Percentiles rank a stretch among this genome's conserved stretches.
These are phyloP conservation scores for Scenedesmus sp. DNA, from an alignment of 163 green algal genomes.

Conservation along the genomic window DNA sequence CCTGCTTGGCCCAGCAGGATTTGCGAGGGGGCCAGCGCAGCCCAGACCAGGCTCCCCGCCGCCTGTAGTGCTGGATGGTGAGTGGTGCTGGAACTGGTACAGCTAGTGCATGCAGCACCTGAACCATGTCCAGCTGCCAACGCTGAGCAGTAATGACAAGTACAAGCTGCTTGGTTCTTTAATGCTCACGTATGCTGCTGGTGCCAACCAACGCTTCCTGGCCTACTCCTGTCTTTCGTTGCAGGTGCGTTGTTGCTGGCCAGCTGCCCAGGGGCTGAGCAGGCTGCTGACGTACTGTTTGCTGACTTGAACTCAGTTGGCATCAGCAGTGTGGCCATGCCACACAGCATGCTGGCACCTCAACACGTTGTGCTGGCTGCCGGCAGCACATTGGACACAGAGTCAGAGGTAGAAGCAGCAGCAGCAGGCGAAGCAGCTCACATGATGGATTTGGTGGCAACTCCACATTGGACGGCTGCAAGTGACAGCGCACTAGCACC, in stretches of 20 bases:
- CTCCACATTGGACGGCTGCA: background rate
- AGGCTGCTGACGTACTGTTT: constrained; percentile 3
- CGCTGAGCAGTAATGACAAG: background rate
- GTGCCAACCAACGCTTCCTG: background rate
- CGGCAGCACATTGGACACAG: no score
- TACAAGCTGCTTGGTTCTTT: background rate
- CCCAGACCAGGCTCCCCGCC: background rate
- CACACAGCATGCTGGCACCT: background rate
- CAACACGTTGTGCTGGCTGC: background rate
- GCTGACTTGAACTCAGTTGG: constrained; percentile 17
- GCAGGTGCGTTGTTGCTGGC: constrained; percentile 31
- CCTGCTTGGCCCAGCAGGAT: constrained; percentile 12
- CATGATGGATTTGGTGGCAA: background rate
- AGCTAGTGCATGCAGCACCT: background rate
- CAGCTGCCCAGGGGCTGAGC: background rate
- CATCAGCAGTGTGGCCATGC: background rate
- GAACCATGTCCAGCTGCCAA: background rate
- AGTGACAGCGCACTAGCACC: background rate
- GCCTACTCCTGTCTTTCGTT: background rate
- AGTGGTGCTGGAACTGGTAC: background rate
- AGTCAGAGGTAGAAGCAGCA: background rate
- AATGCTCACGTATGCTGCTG: background rate
- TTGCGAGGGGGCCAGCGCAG: background rate
- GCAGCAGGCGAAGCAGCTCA: background rate
- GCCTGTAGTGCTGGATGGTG: constrained; percentile 30